Evolutionary conservation across 176 grass and related monocot species (phyloP), one percentile per base, ranked within the genome.

Genomic region (Thinopyrum elongatum): DNA sequence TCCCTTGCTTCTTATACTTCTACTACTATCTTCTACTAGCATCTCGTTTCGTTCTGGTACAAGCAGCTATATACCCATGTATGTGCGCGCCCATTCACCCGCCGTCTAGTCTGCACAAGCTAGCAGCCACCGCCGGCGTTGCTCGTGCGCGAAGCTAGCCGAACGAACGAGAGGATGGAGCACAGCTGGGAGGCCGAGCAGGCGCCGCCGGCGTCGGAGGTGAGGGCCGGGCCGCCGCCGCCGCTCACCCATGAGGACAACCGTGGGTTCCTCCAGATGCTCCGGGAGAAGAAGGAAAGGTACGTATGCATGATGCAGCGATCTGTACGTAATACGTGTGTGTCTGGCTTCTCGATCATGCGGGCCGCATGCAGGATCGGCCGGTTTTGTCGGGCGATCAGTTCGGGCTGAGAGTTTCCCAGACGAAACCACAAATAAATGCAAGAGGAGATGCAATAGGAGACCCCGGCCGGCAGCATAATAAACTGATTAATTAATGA

Each of bases 181-280:
- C 39, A 33, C 21, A 57, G 33, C 26, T 53, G 26, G 44, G 73
- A 76, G 8, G 3, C 41, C 25, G 61, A 23, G 38, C 51, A 8
- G 65, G 23, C 63, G 79, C 23, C 36, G n/a, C 34, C 68, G 58
- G 9, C 27, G 29, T 46, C 42, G 42, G 12, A 4, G 42, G 25
- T n/a, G 55, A 75, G 47, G 65, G 75, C 49, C 70, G 38, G 72
- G 49, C 57, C 58, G 22, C 12, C 80, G 60, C 76, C 81, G 70
- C 95, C 92, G 70, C 89, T 97, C 71, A 97, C 92, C 83, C 90
- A 92, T 61, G 86, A 85, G 82, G 95, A 97, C 49, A 94, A 97
- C 87, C 88, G 87, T 35, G 80, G 62, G 23, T 94, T 97, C 86
- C 95, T 97, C 72, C 90, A 36, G 51, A 91, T 94, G 71, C 90